phyloP scores from a whole-genome alignment of 2,329 filamentous ascomycete species.

The Coleophoma eucalyptorum region DNA sequence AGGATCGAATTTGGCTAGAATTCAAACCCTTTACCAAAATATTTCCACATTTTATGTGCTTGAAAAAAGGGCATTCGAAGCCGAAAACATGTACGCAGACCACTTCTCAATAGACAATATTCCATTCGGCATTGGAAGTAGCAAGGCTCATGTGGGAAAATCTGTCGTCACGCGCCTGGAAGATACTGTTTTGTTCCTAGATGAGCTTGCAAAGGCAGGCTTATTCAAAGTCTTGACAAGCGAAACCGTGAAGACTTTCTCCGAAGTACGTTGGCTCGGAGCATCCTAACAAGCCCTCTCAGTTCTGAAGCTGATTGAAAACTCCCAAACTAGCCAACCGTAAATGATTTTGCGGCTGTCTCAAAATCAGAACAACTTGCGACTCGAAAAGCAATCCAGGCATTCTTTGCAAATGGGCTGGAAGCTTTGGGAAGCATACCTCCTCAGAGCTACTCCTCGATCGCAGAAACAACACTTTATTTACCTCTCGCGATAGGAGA shows the following conservation, averaged over 20 bases:
- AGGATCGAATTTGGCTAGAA: too few species aligned
- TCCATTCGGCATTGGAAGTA: slow-evolving; percentile 48
- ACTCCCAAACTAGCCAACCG: slow-evolving; percentile 27
- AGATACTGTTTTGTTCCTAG: slow-evolving; percentile 48
- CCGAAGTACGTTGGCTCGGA: not conserved
- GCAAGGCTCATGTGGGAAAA: slow-evolving; percentile 28
- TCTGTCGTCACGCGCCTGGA: slow-evolving; percentile 46
- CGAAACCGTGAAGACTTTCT: slow-evolving; percentile 4
- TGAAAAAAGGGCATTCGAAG: not conserved
- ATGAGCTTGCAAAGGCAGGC: slow-evolving; percentile 31
- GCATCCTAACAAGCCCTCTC: too few species aligned
- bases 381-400: slow-evolving; percentile 37
- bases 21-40: too few species aligned
- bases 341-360: slow-evolving; percentile 48
- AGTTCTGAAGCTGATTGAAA: too few species aligned
- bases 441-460: slow-evolving; percentile 19
- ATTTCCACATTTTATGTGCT: too few species aligned
- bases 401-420: slow-evolving; percentile 17
- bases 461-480: slow-evolving; percentile 42
- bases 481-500: slow-evolving; percentile 51
- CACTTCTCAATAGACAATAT: slow-evolving; percentile 51
- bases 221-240: slow-evolving; percentile 17
- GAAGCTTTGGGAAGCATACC: slow-evolving; percentile 18
- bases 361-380: slow-evolving; percentile 31
- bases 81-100: slow-evolving; percentile 7